These are phyloP conservation scores for Apophysomyces sp. DNA, from an alignment of 371 early-diverging fungal species.

Conservation along the genomic window DNA sequence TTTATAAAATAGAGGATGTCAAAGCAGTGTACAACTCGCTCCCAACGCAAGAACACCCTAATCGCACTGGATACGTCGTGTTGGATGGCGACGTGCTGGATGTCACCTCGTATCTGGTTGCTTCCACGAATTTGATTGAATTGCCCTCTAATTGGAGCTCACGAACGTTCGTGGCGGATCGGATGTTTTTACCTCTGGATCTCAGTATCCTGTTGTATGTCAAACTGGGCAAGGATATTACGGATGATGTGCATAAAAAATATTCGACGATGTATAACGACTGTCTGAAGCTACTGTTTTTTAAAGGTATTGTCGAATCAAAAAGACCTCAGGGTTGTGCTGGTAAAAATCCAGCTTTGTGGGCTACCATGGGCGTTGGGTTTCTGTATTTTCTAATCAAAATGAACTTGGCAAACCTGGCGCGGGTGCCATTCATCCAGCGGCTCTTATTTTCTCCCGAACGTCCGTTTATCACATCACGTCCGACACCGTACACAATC, in stretches of 20 bases:
- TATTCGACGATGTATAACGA: constrained; percentile 23
- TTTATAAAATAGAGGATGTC: constrained; percentile 24
- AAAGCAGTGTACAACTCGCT: constrained; percentile 22
- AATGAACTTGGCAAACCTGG: constrained; percentile 41
- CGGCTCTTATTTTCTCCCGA: constrained; percentile 27
- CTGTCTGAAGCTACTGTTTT: constrained; percentile 36
- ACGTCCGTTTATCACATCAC: constrained; percentile 2
- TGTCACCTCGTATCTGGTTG: constrained; percentile 37
- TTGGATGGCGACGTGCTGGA: constrained; percentile 41
- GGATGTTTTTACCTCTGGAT: constrained; percentile 45
- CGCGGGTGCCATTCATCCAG: constrained; percentile 35
- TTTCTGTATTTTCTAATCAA: constrained; percentile 41
- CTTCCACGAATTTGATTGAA: constrained; percentile 30
- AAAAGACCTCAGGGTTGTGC: constrained; percentile 27
- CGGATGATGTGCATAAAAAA: constrained; percentile 31
- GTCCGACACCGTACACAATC: constrained; percentile 37
- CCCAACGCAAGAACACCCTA: constrained; percentile 13
- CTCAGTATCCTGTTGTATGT: constrained; percentile 33
- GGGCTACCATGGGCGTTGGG: constrained; percentile 47
- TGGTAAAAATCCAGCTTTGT: constrained; percentile 42
- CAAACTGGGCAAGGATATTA: constrained; percentile 44
- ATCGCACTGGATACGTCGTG: constrained; percentile 27
- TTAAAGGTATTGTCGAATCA: constrained; percentile 31
- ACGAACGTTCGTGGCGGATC: constrained; percentile 36
- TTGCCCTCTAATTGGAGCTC: constrained; percentile 29